Evolutionary conservation across 2,329 filamentous ascomycete species (phyloP).

Genomic region (Neopestalotiopsis sp.): DNA sequence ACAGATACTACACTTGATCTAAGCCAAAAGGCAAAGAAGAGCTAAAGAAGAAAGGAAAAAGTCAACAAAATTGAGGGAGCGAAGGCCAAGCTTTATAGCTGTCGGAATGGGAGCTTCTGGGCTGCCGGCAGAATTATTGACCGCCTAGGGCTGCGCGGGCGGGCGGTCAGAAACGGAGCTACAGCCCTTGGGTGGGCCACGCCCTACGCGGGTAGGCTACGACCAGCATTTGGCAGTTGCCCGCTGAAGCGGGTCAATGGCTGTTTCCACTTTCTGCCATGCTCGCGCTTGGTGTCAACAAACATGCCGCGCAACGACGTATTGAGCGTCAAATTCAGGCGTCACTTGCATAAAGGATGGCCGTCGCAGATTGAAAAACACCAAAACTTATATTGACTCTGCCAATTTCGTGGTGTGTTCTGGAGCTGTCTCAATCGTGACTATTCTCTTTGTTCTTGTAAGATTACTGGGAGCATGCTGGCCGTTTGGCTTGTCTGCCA

Average conservation of each 20-base stretch:
- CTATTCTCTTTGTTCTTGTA: no score
- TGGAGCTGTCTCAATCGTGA: no score
- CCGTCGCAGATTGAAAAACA: no score
- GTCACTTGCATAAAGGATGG: no score
- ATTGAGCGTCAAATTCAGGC: no score
- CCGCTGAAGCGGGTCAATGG: background rate
- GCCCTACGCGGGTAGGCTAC: background rate
- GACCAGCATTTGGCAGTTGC: background rate
- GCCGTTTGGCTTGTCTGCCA: no score
- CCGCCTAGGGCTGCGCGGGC: background rate
- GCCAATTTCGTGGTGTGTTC: no score
- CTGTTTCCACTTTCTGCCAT: background rate
- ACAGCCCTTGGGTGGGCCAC: background rate
- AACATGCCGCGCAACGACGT: no score
- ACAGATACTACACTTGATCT: constrained; percentile 9
- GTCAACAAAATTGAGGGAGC: background rate
- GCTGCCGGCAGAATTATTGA: constrained; percentile 10
- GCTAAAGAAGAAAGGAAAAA: constrained; percentile 31
- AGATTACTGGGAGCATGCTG: no score
- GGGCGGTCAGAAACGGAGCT: background rate
- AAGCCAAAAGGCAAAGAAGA: constrained; percentile 49
- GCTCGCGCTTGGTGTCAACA: background rate
- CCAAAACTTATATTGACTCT: no score
- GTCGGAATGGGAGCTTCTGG: background rate
- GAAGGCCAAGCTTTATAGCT: background rate